These are phyloP conservation scores for Geoglossum glabrum DNA, from an alignment of 495 filamentous ascomycete genomes.

Conservation along the genomic window DNA sequence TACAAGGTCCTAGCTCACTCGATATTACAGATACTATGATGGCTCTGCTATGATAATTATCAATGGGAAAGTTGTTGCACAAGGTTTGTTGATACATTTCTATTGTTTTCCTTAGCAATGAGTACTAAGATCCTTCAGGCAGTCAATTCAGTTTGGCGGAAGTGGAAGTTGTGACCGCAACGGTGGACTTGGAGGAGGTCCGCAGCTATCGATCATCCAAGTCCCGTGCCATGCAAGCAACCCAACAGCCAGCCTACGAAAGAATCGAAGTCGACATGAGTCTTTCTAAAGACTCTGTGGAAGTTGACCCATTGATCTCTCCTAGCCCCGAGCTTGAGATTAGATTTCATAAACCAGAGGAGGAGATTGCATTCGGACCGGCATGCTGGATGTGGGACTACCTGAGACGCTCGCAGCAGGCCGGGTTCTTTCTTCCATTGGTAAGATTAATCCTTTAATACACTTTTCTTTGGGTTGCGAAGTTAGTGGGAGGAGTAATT, in stretches of 20 bases:
- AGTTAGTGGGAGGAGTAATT: too few relatives aligned
- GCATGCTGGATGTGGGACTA: slow-evolving; percentile 81
- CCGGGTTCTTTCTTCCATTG: slow-evolving; percentile 39
- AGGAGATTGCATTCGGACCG: slow-evolving; percentile 51
- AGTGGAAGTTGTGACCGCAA: slow-evolving; percentile 70
- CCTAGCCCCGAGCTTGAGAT: slow-evolving; percentile 22
- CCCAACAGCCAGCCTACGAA: slow-evolving; percentile 17
- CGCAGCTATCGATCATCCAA: slow-evolving; percentile 30
- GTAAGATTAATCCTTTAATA: neutral
- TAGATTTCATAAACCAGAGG: slow-evolving; percentile 42
- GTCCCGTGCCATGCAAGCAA: slow-evolving; percentile 37
- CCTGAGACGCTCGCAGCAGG: slow-evolving; percentile 39
- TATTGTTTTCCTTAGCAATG: too few relatives aligned
- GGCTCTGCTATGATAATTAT: slow-evolving; percentile 62
- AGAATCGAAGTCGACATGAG: slow-evolving; percentile 25
- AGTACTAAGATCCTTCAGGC: slow-evolving; percentile 6
- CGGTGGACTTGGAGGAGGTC: slow-evolving; percentile 64
- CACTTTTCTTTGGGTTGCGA: too few relatives aligned
- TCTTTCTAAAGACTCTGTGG: slow-evolving; percentile 16
- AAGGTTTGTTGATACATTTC: slow-evolving; percentile 16
- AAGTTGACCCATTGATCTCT: slow-evolving; percentile 18
- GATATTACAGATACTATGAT: slow-evolving; percentile 23
- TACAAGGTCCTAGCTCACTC: too few relatives aligned
- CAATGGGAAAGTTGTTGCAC: slow-evolving; percentile 52
- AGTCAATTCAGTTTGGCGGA: slow-evolving; percentile 59